Evolutionary conservation across 257 asterid species (phyloP).

Genomic region (Eustoma russellianum): DNA sequence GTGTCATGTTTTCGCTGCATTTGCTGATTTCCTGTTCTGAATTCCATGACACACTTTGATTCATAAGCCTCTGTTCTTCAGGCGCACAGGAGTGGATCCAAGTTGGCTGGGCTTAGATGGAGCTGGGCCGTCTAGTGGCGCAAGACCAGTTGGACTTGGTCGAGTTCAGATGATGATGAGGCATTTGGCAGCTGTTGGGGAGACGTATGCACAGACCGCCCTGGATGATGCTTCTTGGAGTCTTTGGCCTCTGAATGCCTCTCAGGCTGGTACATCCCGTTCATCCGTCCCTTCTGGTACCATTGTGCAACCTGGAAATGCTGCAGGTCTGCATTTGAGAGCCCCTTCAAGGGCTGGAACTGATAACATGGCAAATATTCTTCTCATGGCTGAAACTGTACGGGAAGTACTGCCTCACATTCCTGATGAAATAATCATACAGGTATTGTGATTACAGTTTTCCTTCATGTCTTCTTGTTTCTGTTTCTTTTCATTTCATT

Average conservation of each 20-base stretch:
- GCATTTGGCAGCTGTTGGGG: constrained; percentile 88
- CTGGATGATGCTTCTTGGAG: constrained; percentile 70
- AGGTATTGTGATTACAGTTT: constrained; percentile 27
- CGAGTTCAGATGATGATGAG: constrained; percentile 90
- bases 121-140: constrained; percentile 54
- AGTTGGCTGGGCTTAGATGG: constrained; percentile 68
- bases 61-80: constrained; percentile 9
- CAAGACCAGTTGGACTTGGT: constrained; percentile 41
- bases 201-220: constrained; percentile 66
- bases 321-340: constrained; percentile 38
- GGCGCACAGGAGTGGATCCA: constrained; percentile 52
- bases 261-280: constrained; percentile 66
- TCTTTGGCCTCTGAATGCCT: constrained; percentile 52
- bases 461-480: neutral
- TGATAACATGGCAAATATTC: constrained; percentile 43
- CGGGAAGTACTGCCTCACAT: constrained; percentile 78
- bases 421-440: constrained; percentile 62
- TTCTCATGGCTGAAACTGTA: constrained; percentile 71
- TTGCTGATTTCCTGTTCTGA: too few species aligned
- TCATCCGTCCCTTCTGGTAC: constrained; percentile 36
- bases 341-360: constrained; percentile 27
- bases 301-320: constrained; percentile 24
- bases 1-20: too few species aligned
- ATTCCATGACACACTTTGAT: too few species aligned
- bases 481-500: neutral